phyloP scores from a whole-genome alignment of 805 yeast genomes.

The Yamadazyma ubonensis region DNA sequence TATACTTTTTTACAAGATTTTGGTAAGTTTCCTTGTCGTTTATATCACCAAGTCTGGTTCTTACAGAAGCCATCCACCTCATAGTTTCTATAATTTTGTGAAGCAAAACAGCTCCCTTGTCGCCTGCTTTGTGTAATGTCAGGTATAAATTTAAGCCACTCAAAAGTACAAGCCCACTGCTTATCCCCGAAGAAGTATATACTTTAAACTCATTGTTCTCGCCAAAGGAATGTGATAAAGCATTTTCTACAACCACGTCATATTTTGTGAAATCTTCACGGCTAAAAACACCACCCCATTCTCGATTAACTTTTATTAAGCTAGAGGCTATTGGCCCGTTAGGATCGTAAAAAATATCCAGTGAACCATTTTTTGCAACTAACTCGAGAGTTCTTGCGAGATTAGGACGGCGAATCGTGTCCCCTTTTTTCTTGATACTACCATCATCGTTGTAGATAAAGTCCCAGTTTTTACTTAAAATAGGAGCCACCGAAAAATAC shows the following conservation, averaged over 20 bases:
- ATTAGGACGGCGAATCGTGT: constrained; percentile 54
- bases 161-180: constrained; percentile 79
- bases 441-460: constrained; percentile 44
- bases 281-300: constrained; percentile 66
- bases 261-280: constrained; percentile 67
- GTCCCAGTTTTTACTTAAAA: constrained; percentile 49
- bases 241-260: constrained; percentile 46
- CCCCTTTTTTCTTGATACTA: constrained; percentile 50
- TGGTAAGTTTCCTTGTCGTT: constrained; percentile 1
- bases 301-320: constrained; percentile 49
- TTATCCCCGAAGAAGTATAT: constrained; percentile 62
- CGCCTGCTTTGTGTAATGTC: constrained; percentile 23
- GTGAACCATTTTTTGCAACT: constrained; percentile 76
- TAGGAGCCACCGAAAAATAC: constrained; percentile 28
- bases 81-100: constrained; percentile 79
- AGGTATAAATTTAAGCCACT: constrained; percentile 72
- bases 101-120: constrained; percentile 35
- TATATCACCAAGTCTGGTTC: constrained; percentile 82
- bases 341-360: constrained; percentile 80
- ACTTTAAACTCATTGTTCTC: constrained; percentile 21
- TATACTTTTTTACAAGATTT: constrained; percentile 40
- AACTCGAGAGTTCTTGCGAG: constrained; percentile 65
- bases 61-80: constrained; percentile 90
- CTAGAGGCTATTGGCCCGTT: constrained; percentile 67
- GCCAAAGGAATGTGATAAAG: constrained; percentile 32